phyloP scores from a whole-genome alignment of 1,139 yeast species.

The Pichia inconspicua region DNA sequence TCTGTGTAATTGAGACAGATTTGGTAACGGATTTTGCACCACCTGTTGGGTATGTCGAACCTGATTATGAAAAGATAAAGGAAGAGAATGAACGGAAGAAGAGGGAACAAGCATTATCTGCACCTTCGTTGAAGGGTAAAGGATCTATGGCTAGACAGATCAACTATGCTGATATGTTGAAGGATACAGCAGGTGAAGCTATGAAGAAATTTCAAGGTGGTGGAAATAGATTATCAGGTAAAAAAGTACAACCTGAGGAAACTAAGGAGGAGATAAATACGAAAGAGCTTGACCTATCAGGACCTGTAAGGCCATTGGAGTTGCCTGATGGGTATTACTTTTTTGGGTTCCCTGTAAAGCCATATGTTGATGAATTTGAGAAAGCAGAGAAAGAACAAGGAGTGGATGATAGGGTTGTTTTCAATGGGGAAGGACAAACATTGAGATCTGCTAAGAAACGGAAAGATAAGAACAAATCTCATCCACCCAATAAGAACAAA shows the following conservation, averaged over 20 bases:
- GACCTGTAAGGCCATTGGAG: constrained; percentile 62
- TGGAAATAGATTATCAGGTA: constrained; percentile 73
- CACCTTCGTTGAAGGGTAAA: constrained; percentile 27
- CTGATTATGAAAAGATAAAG: constrained; percentile 26
- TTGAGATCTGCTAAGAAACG: constrained; percentile 70
- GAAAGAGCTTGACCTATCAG: constrained; percentile 35
- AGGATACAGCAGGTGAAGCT: constrained; percentile 30
- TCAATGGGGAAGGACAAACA: constrained; percentile 61
- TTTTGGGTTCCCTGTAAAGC: constrained; percentile 84
- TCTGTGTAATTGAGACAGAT: constrained; percentile 96
- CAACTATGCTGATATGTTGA: constrained; percentile 55
- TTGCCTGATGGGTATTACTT: constrained; percentile 83
- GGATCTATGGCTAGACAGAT: constrained; percentile 80
- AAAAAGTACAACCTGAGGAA: constrained; percentile 26
- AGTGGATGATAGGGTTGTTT: constrained; percentile 27
- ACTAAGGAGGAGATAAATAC: constrained; percentile 31
- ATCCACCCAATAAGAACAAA: constrained; percentile 35
- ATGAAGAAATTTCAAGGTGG: constrained; percentile 43
- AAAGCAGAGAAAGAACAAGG: constrained; percentile 32
- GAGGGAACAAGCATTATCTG: constrained; percentile 21
- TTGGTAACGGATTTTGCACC: constrained; percentile 97
- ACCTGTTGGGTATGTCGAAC: constrained; percentile 94
- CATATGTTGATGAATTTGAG: constrained; percentile 48
- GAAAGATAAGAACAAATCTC: constrained; percentile 44
- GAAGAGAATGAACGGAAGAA: constrained; percentile 23